A percentile compares a stretch with the other conserved stretches of the same genome.
Evolutionary conservation across 2,329 filamentous ascomycete genomes (phyloP).

Genomic region (Fusarium pseudograminearum): DNA sequence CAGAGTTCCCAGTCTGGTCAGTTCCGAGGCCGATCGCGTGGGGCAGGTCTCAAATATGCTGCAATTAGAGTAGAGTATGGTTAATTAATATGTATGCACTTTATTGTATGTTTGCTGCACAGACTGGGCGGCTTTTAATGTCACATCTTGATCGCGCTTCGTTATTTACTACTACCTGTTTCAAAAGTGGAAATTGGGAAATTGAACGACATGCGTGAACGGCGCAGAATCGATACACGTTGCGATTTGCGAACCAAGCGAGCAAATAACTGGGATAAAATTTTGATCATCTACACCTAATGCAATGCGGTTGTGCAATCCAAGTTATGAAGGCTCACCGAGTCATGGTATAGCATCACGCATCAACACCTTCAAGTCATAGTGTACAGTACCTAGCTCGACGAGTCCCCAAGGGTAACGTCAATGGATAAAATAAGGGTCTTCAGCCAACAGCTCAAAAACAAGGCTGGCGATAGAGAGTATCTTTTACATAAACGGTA

Average conservation of each 20-base stretch:
- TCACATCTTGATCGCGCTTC: conserved; percentile 1
- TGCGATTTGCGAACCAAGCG: no score
- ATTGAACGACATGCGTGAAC: conserved; percentile 35
- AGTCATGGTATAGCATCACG: conserved; percentile 24
- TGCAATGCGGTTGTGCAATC: conserved; percentile 19
- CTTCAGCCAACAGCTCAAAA: conserved; percentile 11
- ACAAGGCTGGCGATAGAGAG: conserved; percentile 16
- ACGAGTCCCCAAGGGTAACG: conserved; percentile 17
- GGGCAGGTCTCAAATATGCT: conserved; percentile 30
- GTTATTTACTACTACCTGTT: conserved; percentile 18
- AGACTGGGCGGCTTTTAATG: conserved; percentile 22
- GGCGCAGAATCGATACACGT: no score
- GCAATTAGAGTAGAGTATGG: conserved; percentile 12
- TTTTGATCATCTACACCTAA: conserved; percentile 14
- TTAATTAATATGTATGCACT: conserved; percentile 37
- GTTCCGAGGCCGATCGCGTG: conserved; percentile 35
- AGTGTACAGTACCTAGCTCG: conserved; percentile 3
- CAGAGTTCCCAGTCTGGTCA: conserved; percentile 31
- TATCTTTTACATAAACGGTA: conserved; percentile 29
- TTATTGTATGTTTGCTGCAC: not conserved
- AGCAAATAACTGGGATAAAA: conserved; percentile 4
- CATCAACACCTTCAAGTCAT: not conserved
- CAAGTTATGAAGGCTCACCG: conserved; percentile 1
- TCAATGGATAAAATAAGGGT: conserved; percentile 13
- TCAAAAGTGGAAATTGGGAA: conserved; percentile 24